These are phyloP conservation scores for Lomentospora prolificans DNA, from an alignment of 2,329 filamentous ascomycete genomes.

Conservation along the genomic window DNA sequence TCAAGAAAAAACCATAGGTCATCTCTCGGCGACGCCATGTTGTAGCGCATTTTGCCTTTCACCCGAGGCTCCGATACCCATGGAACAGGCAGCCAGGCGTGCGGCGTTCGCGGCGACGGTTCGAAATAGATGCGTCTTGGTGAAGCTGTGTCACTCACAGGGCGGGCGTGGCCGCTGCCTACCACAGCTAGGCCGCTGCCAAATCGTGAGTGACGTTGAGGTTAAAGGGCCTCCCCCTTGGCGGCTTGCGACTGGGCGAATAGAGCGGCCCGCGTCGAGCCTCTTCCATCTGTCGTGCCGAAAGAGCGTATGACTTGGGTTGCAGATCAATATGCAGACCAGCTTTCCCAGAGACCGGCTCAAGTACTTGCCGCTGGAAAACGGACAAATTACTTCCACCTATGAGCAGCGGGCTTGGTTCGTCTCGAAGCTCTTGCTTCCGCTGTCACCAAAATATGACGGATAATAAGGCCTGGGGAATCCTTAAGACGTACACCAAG, in stretches of 20 bases:
- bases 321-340: constrained; percentile 1
- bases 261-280: constrained; percentile 4
- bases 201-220: constrained; percentile 1
- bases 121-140: neutral
- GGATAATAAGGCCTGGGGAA: neutral
- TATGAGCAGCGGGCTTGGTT: neutral
- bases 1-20: neutral
- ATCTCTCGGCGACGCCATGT: neutral
- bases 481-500: neutral
- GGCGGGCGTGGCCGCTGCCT: neutral
- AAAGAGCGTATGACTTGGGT: neutral
- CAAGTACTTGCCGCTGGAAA: constrained; percentile 6
- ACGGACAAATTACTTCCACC: neutral
- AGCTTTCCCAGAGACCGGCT: constrained; percentile 4
- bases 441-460: constrained; percentile 7
- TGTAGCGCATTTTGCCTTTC: neutral
- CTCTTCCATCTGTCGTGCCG: neutral
- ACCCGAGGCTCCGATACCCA: neutral
- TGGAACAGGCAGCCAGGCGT: neutral
- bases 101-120: neutral
- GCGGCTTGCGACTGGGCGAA: neutral
- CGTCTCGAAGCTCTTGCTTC: constrained; percentile 7
- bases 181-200: constrained; percentile 4
- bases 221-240: neutral
- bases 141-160: neutral